A percentile compares a stretch with the other conserved stretches of the same genome.
These are phyloP conservation scores for Yamadazyma pseudoaaseri DNA, from an alignment of 1,139 yeast genomes.

Conservation along the genomic window DNA sequence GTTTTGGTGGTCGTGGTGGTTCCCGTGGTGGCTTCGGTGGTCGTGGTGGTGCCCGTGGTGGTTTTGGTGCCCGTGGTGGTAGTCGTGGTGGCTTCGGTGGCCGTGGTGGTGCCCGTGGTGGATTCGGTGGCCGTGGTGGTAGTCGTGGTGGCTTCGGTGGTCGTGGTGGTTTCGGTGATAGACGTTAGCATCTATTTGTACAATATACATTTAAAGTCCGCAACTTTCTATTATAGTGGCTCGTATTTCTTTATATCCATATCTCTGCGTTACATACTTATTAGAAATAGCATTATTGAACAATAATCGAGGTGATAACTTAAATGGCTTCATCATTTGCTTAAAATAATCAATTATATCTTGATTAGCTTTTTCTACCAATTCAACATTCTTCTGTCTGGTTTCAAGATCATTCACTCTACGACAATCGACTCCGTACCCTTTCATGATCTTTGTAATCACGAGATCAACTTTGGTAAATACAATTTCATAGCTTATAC, in stretches of 20 bases:
- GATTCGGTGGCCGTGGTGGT: conserved; percentile 36
- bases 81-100: conserved; percentile 24
- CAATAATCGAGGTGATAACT: conserved; percentile 27
- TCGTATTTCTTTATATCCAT: conserved; percentile 39
- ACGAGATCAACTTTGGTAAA: conserved; percentile 74
- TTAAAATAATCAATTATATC: conserved; percentile 23
- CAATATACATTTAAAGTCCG: conserved; percentile 17
- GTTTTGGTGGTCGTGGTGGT: conserved; percentile 42
- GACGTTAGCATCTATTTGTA: conserved; percentile 2
- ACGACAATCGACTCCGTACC: conserved; percentile 4
- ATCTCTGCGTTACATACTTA: conserved; percentile 19
- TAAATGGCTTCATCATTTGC: conserved; percentile 21
- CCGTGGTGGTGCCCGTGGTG: conserved; percentile 41
- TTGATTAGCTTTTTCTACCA: conserved; percentile 20
- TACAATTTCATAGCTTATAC: conserved; percentile 69
- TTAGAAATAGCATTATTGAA: conserved; percentile 35
- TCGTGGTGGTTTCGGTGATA: conserved; percentile 38
- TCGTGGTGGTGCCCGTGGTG: conserved; percentile 50
- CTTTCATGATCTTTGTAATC: conserved; percentile 21
- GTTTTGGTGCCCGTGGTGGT: conserved; percentile 33
- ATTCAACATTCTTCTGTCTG: conserved; percentile 14
- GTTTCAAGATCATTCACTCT: conserved; percentile 2
- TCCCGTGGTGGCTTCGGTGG: conserved; percentile 44
- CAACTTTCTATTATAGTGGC: conserved; percentile 33
- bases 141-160: conserved; percentile 34